phyloP scores from a whole-genome alignment of 495 filamentous ascomycete genomes.

The Talaromyces adpressus region DNA sequence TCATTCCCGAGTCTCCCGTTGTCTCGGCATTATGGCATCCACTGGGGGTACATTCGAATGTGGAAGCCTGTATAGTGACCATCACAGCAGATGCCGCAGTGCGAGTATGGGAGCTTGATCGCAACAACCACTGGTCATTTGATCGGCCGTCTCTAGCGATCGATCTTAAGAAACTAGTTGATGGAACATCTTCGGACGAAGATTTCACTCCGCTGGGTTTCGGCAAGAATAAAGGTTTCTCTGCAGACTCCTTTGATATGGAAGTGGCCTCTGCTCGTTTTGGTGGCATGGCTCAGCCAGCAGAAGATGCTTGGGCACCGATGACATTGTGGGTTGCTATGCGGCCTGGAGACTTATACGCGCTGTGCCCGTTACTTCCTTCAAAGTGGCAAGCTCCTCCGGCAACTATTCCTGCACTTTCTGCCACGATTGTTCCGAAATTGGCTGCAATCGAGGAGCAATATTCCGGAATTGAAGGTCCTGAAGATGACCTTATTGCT shows the following conservation, averaged over 20 bases:
- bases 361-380: constrained; percentile 81
- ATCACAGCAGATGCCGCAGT: constrained; percentile 79
- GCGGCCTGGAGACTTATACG: constrained; percentile 80
- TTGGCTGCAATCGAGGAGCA: constrained; percentile 54
- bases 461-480: constrained; percentile 35
- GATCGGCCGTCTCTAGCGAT: constrained; percentile 72
- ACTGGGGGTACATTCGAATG: constrained; percentile 58
- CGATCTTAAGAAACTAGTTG: constrained; percentile 74
- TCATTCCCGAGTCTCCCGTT: constrained; percentile 70
- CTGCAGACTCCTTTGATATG: constrained; percentile 78
- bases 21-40: constrained; percentile 83
- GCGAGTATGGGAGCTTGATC: constrained; percentile 78
- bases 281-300: constrained; percentile 53
- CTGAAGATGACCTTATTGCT: constrained; percentile 41
- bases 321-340: constrained; percentile 94
- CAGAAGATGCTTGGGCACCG: constrained; percentile 74
- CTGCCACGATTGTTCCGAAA: constrained; percentile 64
- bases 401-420: constrained; percentile 67
- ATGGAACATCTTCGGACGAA: constrained; percentile 67
- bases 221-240: constrained; percentile 70
- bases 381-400: constrained; percentile 73
- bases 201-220: constrained; percentile 66
- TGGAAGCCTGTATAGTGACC: constrained; percentile 62
- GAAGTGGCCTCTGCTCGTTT: constrained; percentile 82
- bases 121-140: constrained; percentile 74